These are phyloP conservation scores for Scedosporium dehoogii DNA, from an alignment of 2,329 filamentous ascomycete species.

Conservation along the genomic window DNA sequence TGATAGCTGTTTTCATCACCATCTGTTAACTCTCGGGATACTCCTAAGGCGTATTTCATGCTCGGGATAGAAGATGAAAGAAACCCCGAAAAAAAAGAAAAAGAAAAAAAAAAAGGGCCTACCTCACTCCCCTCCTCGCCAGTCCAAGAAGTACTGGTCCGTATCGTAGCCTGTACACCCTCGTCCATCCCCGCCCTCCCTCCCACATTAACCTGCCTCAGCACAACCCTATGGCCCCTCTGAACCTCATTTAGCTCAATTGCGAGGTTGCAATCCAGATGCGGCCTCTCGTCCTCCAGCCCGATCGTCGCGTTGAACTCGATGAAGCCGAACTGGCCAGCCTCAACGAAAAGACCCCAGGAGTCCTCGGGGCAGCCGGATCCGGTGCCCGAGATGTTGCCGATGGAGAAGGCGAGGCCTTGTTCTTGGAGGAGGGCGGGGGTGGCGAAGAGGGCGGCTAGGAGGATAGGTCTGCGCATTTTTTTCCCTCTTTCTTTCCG, in stretches of 20 bases:
- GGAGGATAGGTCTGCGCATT: neutral
- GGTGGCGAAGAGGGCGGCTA: neutral
- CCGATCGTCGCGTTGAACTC: conserved; percentile 1
- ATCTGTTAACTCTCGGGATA: no score
- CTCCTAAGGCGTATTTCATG: no score
- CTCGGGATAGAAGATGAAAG: no score
- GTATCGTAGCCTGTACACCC: neutral
- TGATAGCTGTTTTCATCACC: neutral
- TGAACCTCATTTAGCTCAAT: neutral
- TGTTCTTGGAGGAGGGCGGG: neutral
- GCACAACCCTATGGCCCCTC: neutral
- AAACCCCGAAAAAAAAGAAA: no score
- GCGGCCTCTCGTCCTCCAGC: neutral
- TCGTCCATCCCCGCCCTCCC: neutral
- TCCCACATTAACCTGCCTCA: neutral
- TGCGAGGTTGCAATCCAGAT: neutral
- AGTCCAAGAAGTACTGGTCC: neutral
- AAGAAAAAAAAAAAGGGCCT: neutral
- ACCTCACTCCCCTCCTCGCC: neutral
- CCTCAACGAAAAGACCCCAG: neutral
- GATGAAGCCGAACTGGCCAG: conserved; percentile 1
- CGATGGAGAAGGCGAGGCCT: neutral
- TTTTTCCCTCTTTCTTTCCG: no score
- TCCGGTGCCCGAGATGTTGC: neutral
- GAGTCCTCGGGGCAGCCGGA: neutral